Base-by-base conservation (phyloP, 2,329 filamentous ascomycete genomes). In the Cadophora sp. region DNA sequence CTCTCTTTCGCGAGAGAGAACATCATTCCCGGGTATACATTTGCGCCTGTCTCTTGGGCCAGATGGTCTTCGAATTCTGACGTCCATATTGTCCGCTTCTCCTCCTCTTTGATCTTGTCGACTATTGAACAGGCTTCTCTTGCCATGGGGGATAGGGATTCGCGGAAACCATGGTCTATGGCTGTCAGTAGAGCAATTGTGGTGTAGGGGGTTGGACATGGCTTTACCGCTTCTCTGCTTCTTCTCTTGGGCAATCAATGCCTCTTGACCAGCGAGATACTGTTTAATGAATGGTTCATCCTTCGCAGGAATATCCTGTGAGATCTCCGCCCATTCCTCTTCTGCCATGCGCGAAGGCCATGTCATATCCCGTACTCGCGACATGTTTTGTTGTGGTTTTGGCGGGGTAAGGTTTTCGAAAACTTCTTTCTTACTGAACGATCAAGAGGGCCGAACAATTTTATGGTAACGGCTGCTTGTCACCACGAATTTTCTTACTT, bases 11-110 rank as follows among this genome's bases (percentile, higher is more conserved):
- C 93, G 43, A 95, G 84, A 43, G 87, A 89, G 80, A 97, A 97
- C 91, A 97, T 96, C 91, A 97, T 97, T 13, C 94, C 94, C 0
- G 93, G 93, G 76, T 91, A 93, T 60, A 95, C 82, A 72, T 88
- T 87, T 68, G 87, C 85, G 73, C 88, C 83, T n/a, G 80, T 81
- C 65, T 87, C 81, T 70, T 86, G 85, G 3, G 90, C 89, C 3
- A 93, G 81, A 53, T 84, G 84, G 75, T 94, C 89, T 73, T 95
- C 91, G 59, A 91, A 87, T 55, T 87, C 85, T 39, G 86, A 83
- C 11, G 89, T 93, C 94, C 94, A 97, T 67, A 95, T 82, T 2
- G 87, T 89, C 62, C 84, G 82, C 74, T 89, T 87, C 80, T 98
- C 95, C 73, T 92, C 87, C 61, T 88, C 85, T 51, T 94, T 89